Percentiles rank a stretch among this genome's conserved stretches.
These are phyloP conservation scores for Calonectria leucothoes DNA, from an alignment of 2,329 filamentous ascomycete genomes.

Conservation along the genomic window DNA sequence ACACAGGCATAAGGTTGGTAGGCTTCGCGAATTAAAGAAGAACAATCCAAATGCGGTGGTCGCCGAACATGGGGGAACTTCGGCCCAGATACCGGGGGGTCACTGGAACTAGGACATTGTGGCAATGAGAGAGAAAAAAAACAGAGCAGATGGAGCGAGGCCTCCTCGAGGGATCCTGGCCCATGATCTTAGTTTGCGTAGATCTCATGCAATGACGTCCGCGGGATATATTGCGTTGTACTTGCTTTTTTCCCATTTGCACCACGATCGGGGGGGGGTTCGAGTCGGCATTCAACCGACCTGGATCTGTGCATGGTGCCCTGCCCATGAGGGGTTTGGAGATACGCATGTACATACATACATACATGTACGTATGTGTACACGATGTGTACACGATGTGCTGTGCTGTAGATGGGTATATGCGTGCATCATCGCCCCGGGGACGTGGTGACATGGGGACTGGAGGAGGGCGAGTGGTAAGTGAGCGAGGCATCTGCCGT, in stretches of 20 bases:
- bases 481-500: constrained; percentile 1
- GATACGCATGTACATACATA: background rate
- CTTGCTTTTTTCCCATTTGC: constrained; percentile 5
- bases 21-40: constrained; percentile 18
- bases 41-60: constrained; percentile 17
- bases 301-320: constrained; percentile 1
- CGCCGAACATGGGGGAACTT: constrained; percentile 11
- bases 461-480: constrained; percentile 1
- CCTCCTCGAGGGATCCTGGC: constrained; percentile 4
- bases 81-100: background rate
- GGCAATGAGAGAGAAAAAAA: background rate
- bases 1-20: constrained; percentile 24
- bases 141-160: background rate
- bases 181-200: constrained; percentile 20
- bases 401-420: background rate
- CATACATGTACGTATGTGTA: no score
- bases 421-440: background rate
- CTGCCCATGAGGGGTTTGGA: background rate
- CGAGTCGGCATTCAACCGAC: constrained; percentile 8
- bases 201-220: constrained; percentile 19
- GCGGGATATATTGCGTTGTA: background rate
- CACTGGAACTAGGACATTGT: background rate
- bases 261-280: constrained; percentile 13
- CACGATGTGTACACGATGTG: background rate
- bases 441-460: background rate